Percentiles rank a stretch among this genome's conserved stretches.
Evolutionary conservation across 257 asterid genomes (phyloP).

Genomic region (Scutellaria barbata): DNA sequence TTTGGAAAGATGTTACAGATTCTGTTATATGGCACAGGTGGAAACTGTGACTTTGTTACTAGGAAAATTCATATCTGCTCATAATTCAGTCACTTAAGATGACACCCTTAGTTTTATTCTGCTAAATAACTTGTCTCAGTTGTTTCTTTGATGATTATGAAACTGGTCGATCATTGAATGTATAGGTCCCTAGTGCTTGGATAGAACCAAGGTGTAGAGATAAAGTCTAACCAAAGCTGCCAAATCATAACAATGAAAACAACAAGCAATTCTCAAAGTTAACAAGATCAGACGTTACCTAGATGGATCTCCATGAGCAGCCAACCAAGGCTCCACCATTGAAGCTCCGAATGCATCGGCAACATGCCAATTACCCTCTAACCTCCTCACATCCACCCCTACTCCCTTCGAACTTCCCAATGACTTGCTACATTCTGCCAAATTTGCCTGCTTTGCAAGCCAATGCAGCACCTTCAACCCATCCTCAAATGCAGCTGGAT

Average conservation of each 20-base stretch:
- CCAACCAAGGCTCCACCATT: conserved; percentile 96
- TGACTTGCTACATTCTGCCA: conserved; percentile 84
- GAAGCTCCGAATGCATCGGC: conserved; percentile 95
- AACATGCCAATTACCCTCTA: conserved; percentile 64
- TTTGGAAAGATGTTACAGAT: conserved; percentile 12
- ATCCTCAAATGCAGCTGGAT: conserved; percentile 89
- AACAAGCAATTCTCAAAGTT: conserved; percentile 25
- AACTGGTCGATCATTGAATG: neutral
- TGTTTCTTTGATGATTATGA: too few species aligned
- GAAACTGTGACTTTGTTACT: conserved; percentile 5
- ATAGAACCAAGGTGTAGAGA: conserved; percentile 24
- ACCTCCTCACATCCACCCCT: conserved; percentile 64
- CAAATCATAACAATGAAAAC: conserved; percentile 47
- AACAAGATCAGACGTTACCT: conserved; percentile 54
- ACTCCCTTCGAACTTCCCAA: conserved; percentile 58
- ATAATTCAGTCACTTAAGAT: neutral
- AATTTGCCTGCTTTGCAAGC: conserved; percentile 88
- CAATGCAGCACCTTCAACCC: conserved; percentile 89
- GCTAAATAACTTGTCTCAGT: neutral
- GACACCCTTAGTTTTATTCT: neutral
- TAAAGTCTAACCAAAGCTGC: conserved; percentile 39
- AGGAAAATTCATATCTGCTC: neutral
- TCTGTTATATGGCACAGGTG: neutral
- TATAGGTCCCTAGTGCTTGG: neutral
- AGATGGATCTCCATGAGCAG: conserved; percentile 97